Evolutionary conservation across 1,284 basidiomycete genomes (phyloP).

Genomic region (Schizophyllum amplum): DNA sequence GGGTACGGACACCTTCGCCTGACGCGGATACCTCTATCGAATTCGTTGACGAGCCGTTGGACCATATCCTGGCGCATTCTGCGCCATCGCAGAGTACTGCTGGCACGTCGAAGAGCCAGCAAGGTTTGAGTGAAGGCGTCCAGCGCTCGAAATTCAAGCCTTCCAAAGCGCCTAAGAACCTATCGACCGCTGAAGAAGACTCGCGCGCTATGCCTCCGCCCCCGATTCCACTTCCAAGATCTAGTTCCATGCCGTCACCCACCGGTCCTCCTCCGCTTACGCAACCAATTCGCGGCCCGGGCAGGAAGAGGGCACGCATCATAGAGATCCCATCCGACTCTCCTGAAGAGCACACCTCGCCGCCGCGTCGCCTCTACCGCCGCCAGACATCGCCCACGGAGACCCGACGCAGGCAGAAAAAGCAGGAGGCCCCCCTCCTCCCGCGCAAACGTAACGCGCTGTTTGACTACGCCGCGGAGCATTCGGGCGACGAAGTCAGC

Average conservation of each 20-base stretch:
- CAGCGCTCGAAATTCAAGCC: neutral
- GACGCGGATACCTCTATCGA: too few species aligned
- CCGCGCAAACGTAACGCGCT: slow-evolving; percentile 37
- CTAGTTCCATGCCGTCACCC: neutral
- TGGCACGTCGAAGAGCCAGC: neutral
- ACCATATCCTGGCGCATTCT: neutral
- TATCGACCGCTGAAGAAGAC: slow-evolving; percentile 8
- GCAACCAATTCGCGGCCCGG: slow-evolving; percentile 43
- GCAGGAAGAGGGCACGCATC: slow-evolving; percentile 27
- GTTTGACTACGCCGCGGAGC: slow-evolving; percentile 61
- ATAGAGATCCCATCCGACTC: slow-evolving; percentile 27
- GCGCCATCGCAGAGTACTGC: neutral
- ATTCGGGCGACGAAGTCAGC: slow-evolving; percentile 75
- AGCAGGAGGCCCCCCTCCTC: slow-evolving; percentile 17
- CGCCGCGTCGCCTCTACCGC: slow-evolving; percentile 37
- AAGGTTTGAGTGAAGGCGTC: neutral
- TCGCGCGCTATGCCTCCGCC: neutral
- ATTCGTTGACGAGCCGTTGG: too few species aligned
- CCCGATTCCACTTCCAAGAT: neutral
- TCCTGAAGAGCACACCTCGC: slow-evolving; percentile 28
- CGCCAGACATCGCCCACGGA: slow-evolving; percentile 19
- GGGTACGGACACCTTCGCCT: too few species aligned
- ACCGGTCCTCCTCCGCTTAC: slow-evolving; percentile 37
- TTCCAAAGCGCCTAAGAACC: neutral
- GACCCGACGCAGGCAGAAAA: slow-evolving; percentile 1